These are phyloP conservation scores for Flaveria floridana DNA, from an alignment of 140 eudicot species.

Conservation along the genomic window DNA sequence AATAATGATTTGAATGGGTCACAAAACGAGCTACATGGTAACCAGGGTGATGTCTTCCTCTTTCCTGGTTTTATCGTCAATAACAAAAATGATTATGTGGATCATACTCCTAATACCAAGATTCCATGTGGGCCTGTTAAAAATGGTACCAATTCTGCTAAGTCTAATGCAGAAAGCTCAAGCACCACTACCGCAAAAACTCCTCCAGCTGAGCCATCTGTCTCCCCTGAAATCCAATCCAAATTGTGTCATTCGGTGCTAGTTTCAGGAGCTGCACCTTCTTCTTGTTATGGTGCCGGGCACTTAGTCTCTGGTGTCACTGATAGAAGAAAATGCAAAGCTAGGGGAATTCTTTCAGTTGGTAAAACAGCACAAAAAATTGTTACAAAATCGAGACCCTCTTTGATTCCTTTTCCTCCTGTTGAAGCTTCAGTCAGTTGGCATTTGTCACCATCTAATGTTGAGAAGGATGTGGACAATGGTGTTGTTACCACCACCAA, in stretches of 20 bases:
- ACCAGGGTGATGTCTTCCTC: slow-evolving; percentile 33
- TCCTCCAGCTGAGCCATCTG: slow-evolving; percentile 77
- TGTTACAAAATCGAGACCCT: slow-evolving; percentile 37
- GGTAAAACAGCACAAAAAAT: slow-evolving; percentile 18
- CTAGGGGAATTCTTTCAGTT: slow-evolving; percentile 71
- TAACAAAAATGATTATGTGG: slow-evolving; percentile 34
- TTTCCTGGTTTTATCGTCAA: slow-evolving; percentile 33
- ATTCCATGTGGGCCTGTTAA: slow-evolving; percentile 39
- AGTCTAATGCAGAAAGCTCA: slow-evolving; percentile 36
- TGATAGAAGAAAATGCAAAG: slow-evolving; percentile 72
- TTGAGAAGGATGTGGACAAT: slow-evolving; percentile 31
- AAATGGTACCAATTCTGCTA: slow-evolving; percentile 27
- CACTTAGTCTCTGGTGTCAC: slow-evolving; percentile 69
- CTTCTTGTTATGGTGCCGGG: slow-evolving; percentile 82
- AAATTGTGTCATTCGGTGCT: slow-evolving; percentile 38
- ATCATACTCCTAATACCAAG: slow-evolving; percentile 57
- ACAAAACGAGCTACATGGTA: slow-evolving; percentile 5
- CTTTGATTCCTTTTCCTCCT: slow-evolving; percentile 69
- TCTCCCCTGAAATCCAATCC: slow-evolving; percentile 85
- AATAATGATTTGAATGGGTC: slow-evolving; percentile 10
- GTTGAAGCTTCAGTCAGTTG: slow-evolving; percentile 81
- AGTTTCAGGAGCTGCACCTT: slow-evolving; percentile 53
- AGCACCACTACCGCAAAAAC: slow-evolving; percentile 44
- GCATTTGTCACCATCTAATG: slow-evolving; percentile 62
- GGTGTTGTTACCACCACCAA: slow-evolving; percentile 18